Evolutionary conservation across 208 protist genomes (phyloP).

Genomic region (Trypanosoma caninum): DNA sequence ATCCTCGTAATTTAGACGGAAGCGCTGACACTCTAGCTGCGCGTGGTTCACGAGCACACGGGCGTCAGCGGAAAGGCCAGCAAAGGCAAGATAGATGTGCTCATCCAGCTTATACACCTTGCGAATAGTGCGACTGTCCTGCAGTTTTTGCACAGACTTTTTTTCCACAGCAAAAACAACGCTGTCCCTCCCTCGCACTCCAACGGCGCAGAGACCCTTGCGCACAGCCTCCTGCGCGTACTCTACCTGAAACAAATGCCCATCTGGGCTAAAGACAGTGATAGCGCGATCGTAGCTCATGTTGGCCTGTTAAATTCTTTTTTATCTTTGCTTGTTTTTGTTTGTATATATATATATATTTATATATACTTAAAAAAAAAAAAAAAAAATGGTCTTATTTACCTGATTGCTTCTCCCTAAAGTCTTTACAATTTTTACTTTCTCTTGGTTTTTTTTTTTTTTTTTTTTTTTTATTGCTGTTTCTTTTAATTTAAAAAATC

Average conservation of each 20-base stretch:
- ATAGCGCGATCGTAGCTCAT: constrained; percentile 99
- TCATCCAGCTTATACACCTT: constrained; percentile 99
- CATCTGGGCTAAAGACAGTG: constrained; percentile 99
- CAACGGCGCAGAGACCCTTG: constrained; percentile 93
- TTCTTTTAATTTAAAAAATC: not conserved
- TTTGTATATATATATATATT: no score
- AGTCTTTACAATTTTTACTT: not conserved
- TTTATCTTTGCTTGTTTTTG: constrained; percentile 15
- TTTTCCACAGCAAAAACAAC: constrained; percentile 99
- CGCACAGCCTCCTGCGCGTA: constrained; percentile 99
- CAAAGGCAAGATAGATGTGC: constrained; percentile 98
- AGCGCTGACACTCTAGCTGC: constrained; percentile 98
- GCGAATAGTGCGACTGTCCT: constrained; percentile 98
- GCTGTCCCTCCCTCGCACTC: constrained; percentile 84
- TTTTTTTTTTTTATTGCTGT: not conserved
- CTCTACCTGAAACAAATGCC: constrained; percentile 99
- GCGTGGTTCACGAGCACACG: constrained; percentile 98
- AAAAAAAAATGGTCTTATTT: no score
- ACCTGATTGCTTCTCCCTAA: not conserved
- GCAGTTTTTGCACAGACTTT: constrained; percentile 97
- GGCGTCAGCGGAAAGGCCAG: constrained; percentile 98
- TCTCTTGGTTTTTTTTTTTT: constrained; percentile 3
- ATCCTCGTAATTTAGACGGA: constrained; percentile 99
- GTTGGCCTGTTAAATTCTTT: constrained; percentile 12
- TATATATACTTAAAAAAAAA: no score